Percentiles rank a stretch among this genome's conserved stretches.
Evolutionary conservation across 73 alveolate species (phyloP).

Genomic region (Paramecium caudatum): DNA sequence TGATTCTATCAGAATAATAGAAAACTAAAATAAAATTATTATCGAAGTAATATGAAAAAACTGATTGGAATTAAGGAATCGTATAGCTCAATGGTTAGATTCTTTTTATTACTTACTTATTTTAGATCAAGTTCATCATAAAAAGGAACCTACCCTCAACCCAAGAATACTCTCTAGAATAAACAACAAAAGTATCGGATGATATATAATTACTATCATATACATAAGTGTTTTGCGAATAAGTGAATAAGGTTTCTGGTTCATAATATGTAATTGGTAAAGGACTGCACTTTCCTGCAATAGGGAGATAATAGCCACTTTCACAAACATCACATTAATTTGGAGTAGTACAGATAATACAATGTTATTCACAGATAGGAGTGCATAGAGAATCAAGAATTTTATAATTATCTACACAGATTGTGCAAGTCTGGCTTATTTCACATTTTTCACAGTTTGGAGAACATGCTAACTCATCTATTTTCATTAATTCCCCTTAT

Average conservation of each 20-base stretch:
- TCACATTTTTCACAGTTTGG: neutral
- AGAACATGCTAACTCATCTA: slow-evolving; percentile 13
- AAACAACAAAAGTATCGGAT: too few species aligned
- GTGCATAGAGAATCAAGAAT: neutral
- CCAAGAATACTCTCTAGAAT: too few species aligned
- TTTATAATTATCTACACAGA: neutral
- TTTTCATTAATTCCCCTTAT: neutral
- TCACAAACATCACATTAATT: neutral
- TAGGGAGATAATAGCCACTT: neutral
- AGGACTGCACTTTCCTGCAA: slow-evolving; percentile 1
- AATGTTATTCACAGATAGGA: neutral
- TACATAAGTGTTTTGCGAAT: too few species aligned
- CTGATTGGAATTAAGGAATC: too few species aligned
- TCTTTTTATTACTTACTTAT: too few species aligned
- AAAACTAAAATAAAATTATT: too few species aligned
- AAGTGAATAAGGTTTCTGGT: neutral
- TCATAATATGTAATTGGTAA: neutral
- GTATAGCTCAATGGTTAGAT: too few species aligned
- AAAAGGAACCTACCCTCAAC: too few species aligned
- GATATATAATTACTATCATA: too few species aligned
- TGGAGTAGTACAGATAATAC: neutral
- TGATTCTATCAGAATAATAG: too few species aligned
- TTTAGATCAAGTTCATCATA: too few species aligned
- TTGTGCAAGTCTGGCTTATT: neutral
- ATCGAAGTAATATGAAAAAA: too few species aligned